Evolutionary conservation across 805 yeast genomes (phyloP), one percentile per base, ranked within the genome.

Genomic region (Ogataea pignaliae): DNA sequence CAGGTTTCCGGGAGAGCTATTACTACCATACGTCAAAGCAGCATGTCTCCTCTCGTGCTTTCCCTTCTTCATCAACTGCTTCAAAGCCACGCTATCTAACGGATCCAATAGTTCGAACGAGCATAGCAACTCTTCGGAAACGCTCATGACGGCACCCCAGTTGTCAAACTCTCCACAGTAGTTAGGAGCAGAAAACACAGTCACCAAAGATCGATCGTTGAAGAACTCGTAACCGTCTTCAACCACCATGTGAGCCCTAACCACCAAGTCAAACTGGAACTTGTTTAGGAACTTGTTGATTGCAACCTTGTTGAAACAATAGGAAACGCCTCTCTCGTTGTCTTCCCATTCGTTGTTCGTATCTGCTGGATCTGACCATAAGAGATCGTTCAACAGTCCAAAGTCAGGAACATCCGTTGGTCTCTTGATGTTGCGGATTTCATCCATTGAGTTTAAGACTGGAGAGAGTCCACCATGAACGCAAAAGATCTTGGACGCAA

Each of bases 81-180:
- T 90, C 66, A 93, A 76, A 4, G 97, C 97, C 15, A 85, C 84
- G 41, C 95, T 79, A 66, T 91, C 98, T 55, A 93, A 72, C 9
- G 99, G 99, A 66, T 93, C 97, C 46, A 91, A 72, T 43, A 91
- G 75, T 64, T 91, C 99, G 65, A 91, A 91, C 49, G 93, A 84
- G 65, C 99, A 91, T 45, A 93, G 70, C 52, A 91, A 72, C 56
- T 91, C 97, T 51, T 91, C 97, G 50, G 88, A 79, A 13, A 91
- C 98, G 55, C 95, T 83, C 98, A 91, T 91, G 5, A 91, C 97
- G 2, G 99, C 99, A 18, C 96, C 97, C 96, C 96, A 88, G 57
- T 88, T 88, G 62, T 89, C 88, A 57, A 83, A 83, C 63, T 83
- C 89, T n/a, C 89, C 88, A 57, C 88, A 83, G 60, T 83, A 83